Evolutionary conservation across 345 rosid genomes (phyloP).

Genomic region (Eucalyptus camaldulensis): DNA sequence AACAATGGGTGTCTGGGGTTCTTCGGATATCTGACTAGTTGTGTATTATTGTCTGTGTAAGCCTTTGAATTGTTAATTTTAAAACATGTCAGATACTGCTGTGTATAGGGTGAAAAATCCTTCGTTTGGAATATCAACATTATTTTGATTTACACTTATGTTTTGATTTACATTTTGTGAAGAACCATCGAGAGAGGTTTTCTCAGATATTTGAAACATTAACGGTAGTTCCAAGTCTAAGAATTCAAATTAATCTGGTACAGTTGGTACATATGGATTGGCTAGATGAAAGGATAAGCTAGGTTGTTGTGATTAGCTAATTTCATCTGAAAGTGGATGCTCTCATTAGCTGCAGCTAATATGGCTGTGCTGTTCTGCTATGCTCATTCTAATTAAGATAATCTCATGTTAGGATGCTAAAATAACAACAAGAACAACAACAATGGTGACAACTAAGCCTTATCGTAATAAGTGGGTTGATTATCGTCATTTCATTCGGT

Average conservation of each 20-base stretch:
- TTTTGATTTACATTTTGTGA: background rate
- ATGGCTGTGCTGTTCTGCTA: background rate
- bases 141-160: background rate
- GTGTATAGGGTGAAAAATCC: background rate
- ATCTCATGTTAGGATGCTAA: background rate
- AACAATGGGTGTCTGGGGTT: background rate
- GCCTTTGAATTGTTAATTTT: background rate
- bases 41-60: background rate
- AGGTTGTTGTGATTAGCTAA: background rate
- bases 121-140: background rate
- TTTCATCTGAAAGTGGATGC: background rate
- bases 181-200: background rate
- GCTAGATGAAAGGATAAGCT: background rate
- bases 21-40: background rate
- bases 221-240: background rate
- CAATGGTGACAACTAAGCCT: background rate
- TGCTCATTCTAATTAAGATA: background rate
- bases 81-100: background rate
- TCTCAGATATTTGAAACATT: background rate
- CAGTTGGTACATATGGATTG: background rate
- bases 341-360: background rate
- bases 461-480: background rate
- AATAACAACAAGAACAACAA: background rate
- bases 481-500: background rate
- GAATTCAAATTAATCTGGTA: background rate